A percentile compares a stretch with the other conserved stretches of the same genome.
phyloP scores from a whole-genome alignment of 306 rosid species.

The Quercus glauca region DNA sequence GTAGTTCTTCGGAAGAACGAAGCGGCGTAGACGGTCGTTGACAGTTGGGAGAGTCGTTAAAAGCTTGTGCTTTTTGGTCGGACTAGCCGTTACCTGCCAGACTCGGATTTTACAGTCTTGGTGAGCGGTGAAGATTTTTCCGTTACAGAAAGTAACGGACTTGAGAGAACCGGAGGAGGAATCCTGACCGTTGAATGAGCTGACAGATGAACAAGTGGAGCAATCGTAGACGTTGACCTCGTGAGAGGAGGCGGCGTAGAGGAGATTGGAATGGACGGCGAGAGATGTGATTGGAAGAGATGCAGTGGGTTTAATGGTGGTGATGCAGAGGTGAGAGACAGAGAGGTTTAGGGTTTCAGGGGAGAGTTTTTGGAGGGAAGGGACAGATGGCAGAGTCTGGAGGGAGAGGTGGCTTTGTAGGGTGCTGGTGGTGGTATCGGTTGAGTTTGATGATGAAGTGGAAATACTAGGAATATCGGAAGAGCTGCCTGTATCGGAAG shows the following conservation, averaged over 20 bases:
- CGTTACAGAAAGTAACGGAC: conserved; percentile 43
- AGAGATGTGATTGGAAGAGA: conserved; percentile 64
- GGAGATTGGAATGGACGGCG: conserved; percentile 42
- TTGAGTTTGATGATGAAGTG: conserved; percentile 21
- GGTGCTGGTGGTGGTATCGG: conserved; percentile 27
- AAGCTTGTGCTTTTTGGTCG: conserved; percentile 20
- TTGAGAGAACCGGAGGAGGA: conserved; percentile 71
- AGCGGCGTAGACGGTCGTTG: conserved; percentile 68
- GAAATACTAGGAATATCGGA: conserved; percentile 22
- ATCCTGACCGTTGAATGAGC: conserved; percentile 33
- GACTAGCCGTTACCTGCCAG: conserved; percentile 34
- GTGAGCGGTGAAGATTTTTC: conserved; percentile 61
- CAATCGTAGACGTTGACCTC: conserved; percentile 69
- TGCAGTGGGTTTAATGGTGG: conserved; percentile 36
- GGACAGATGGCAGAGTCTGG: conserved; percentile 74
- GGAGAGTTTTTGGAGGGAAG: conserved; percentile 71
- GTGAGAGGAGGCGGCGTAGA: conserved; percentile 67
- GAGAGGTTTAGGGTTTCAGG: conserved; percentile 26
- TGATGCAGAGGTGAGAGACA: conserved; percentile 38
- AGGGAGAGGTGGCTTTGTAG: conserved; percentile 57
- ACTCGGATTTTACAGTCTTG: conserved; percentile 81
- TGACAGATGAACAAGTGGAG: conserved; percentile 24
- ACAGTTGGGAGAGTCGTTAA: conserved; percentile 67
- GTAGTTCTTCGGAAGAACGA: conserved; percentile 62
- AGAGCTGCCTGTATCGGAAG: conserved; percentile 28